A percentile compares a stretch with the other conserved stretches of the same genome.
These are phyloP conservation scores for Diaporthe caulivora DNA, from an alignment of 2,329 filamentous ascomycete genomes.

Conservation along the genomic window DNA sequence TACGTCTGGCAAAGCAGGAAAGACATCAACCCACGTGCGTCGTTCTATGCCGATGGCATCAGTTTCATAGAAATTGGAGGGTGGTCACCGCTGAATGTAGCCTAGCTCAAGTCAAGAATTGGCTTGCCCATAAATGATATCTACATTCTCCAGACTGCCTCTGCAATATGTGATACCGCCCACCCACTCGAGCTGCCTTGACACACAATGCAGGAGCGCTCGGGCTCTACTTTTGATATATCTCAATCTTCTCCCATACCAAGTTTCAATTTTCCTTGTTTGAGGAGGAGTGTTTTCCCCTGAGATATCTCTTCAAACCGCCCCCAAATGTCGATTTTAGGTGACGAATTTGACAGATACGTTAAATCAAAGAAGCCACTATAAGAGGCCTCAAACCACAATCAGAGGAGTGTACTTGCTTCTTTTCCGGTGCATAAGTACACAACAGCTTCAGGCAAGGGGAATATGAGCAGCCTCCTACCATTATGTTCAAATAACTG, in stretches of 20 bases:
- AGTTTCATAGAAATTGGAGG: constrained; percentile 32
- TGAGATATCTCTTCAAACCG: too few relatives aligned
- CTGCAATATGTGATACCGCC: too few relatives aligned
- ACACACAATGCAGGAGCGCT: not conserved
- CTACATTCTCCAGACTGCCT: not conserved
- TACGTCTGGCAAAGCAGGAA: constrained; percentile 20
- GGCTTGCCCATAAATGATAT: not conserved
- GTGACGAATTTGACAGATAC: too few relatives aligned
- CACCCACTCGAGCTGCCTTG: not conserved
- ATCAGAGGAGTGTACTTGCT: too few relatives aligned
- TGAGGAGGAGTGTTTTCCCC: too few relatives aligned
- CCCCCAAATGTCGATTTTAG: too few relatives aligned
- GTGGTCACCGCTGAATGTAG: constrained; percentile 17
- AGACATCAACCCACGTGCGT: constrained; percentile 16
- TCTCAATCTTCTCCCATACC: too few relatives aligned
- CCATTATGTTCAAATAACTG: too few relatives aligned
- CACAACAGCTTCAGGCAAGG: not conserved
- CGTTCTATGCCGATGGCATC: constrained; percentile 30
- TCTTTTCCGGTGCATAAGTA: too few relatives aligned
- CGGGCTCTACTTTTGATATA: not conserved
- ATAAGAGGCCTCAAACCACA: too few relatives aligned
- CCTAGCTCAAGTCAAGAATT: not conserved
- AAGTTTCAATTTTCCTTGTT: too few relatives aligned
- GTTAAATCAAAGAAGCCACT: too few relatives aligned
- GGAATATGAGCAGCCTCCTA: not conserved